Percentiles rank a stretch among this genome's conserved stretches.
Conservation (phyloP, 192 early-diverging fungal genomes). For the Dissophora ornata region DNA sequence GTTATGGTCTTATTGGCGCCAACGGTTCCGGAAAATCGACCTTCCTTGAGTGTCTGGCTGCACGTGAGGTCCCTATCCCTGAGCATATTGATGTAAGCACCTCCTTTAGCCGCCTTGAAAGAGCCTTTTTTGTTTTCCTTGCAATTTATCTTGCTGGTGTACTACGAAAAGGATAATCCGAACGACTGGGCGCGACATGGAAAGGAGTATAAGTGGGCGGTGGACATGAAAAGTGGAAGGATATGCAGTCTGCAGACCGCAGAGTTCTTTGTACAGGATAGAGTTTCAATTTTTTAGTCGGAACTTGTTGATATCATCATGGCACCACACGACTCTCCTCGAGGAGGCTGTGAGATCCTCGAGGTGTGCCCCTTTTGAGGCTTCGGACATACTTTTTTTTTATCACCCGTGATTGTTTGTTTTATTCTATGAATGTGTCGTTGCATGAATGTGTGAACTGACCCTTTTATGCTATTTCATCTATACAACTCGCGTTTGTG, state of each 20-base stretch:
- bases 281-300: not conserved
- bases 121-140: too few relatives aligned
- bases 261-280: not conserved
- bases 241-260: too few relatives aligned
- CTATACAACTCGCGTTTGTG: too few relatives aligned
- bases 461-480: too few relatives aligned
- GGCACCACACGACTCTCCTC: not conserved
- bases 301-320: slow-evolving; percentile 11
- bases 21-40: slow-evolving; percentile 98
- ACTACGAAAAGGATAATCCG: too few relatives aligned
- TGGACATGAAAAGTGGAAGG: not conserved
- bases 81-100: slow-evolving; percentile 89
- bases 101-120: too few relatives aligned
- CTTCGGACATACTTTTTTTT: not conserved
- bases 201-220: too few relatives aligned
- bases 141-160: not conserved
- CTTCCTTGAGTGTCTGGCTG: slow-evolving; percentile 92
- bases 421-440: not conserved
- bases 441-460: too few relatives aligned
- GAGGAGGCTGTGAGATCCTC: too few relatives aligned
- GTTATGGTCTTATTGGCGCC: slow-evolving; percentile 95
- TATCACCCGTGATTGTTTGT: not conserved
- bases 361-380: too few relatives aligned
- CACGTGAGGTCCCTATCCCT: slow-evolving; percentile 96
- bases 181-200: too few relatives aligned